Conservation (phyloP, 1,139 yeast species). For the Debaryomyces subglobosus region DNA sequence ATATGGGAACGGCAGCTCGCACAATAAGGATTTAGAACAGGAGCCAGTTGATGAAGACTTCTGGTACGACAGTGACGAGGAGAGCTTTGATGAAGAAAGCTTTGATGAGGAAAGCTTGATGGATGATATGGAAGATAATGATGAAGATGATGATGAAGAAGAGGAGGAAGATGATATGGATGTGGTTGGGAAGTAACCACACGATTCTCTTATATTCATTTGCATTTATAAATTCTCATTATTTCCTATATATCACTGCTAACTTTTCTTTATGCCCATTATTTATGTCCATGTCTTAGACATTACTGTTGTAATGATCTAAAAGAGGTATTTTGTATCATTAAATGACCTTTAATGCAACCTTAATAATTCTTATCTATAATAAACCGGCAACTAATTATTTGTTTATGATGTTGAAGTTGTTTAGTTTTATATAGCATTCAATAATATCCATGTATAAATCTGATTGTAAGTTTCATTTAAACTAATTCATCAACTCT, state of each 20-base stretch:
- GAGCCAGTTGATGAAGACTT: conserved; percentile 83
- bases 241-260: background rate
- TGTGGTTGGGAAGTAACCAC: conserved; percentile 29
- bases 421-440: conserved; percentile 8
- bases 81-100: conserved; percentile 35
- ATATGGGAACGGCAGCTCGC: conserved; percentile 50
- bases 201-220: background rate
- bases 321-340: background rate
- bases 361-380: background rate
- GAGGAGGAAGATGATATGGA: conserved; percentile 49
- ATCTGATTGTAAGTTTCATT: background rate
- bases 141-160: conserved; percentile 61
- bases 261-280: background rate
- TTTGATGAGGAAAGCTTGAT: conserved; percentile 57
- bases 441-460: conserved; percentile 3
- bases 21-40: conserved; percentile 48
- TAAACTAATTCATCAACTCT: too few relatives aligned
- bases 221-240: conserved; percentile 1
- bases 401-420: background rate
- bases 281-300: background rate
- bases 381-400: background rate
- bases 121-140: conserved; percentile 57
- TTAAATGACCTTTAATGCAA: background rate
- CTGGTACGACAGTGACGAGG: conserved; percentile 75
- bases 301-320: background rate